phyloP scores from a whole-genome alignment of 2,329 filamentous ascomycete genomes.

The Arthrinium phaeospermum region DNA sequence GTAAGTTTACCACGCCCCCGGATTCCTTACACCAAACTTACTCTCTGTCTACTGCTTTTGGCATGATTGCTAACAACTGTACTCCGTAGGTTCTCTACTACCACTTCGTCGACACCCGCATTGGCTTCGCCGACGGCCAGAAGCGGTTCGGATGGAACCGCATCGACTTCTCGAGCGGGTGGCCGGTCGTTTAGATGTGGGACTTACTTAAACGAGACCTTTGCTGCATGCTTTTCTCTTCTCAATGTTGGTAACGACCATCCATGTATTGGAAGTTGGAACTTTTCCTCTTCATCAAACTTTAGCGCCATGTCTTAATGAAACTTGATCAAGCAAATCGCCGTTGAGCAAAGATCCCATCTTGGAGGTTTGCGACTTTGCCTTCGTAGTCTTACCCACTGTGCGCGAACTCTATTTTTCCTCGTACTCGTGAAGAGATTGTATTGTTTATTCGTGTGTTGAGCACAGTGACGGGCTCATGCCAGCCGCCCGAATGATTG shows the following conservation, averaged over 20 bases:
- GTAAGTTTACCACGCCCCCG: conserved; percentile 39
- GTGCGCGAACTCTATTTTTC: not conserved
- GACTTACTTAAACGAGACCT: not conserved
- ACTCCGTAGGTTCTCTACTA: conserved; percentile 7
- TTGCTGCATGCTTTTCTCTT: no score
- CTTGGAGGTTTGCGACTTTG: no score
- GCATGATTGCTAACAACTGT: not conserved
- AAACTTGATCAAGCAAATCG: not conserved
- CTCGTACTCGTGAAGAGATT: not conserved
- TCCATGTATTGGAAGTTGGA: no score
- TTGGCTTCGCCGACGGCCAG: conserved; percentile 55
- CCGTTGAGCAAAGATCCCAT: no score
- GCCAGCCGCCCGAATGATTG: not conserved
- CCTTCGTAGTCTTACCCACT: no score
- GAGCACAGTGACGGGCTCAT: not conserved
- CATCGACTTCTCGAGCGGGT: conserved; percentile 48
- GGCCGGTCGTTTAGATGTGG: conserved; percentile 45
- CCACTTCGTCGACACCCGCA: conserved; percentile 51
- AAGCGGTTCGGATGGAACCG: conserved; percentile 54
- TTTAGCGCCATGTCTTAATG: not conserved
- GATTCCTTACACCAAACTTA: no score
- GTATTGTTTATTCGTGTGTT: no score
- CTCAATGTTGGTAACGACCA: no score
- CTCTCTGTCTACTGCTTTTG: not conserved
- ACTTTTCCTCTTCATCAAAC: no score